Evolutionary conservation across 1,284 basidiomycete genomes (phyloP).

Genomic region (Ustilago bromivora): DNA sequence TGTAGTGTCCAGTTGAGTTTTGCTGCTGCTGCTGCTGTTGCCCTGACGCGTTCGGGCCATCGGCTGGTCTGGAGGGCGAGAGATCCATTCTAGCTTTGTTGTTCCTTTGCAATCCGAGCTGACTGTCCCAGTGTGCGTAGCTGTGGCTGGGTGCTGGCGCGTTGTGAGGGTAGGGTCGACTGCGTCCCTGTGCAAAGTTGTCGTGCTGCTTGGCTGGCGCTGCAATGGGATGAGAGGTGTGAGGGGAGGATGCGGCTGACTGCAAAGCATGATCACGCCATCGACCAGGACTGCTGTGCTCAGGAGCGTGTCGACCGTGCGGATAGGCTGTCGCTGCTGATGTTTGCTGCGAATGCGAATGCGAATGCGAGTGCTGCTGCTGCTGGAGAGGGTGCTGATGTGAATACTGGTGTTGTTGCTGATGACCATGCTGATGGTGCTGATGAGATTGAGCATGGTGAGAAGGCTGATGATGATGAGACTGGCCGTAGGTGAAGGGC

Average conservation of each 20-base stretch:
- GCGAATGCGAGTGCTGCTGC: constrained; percentile 11
- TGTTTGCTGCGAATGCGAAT: constrained; percentile 17
- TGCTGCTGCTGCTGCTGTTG: constrained; percentile 23
- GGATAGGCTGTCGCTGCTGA: constrained; percentile 11
- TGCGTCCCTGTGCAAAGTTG: constrained; percentile 26
- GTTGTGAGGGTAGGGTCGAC: constrained; percentile 41
- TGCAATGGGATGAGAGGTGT: constrained; percentile 30
- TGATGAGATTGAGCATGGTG: constrained; percentile 25
- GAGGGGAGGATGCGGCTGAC: constrained; percentile 32
- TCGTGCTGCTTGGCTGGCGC: constrained; percentile 31
- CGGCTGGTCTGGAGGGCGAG: constrained; percentile 32
- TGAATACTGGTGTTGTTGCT: constrained; percentile 23
- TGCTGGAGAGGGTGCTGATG: constrained; percentile 25
- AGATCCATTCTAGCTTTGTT: constrained; percentile 34
- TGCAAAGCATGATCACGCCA: constrained; percentile 39
- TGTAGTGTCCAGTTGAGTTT: constrained; percentile 13
- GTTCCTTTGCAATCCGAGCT: constrained; percentile 37
- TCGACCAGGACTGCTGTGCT: constrained; percentile 37
- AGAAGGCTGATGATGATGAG: constrained; percentile 22
- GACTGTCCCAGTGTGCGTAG: constrained; percentile 50
- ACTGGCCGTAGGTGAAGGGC: constrained; percentile 24
- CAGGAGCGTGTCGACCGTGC: constrained; percentile 29
- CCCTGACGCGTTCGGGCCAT: background rate
- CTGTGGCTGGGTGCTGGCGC: constrained; percentile 42
- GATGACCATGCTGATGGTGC: constrained; percentile 17